Percentiles rank a stretch among this genome's conserved stretches.
Evolutionary conservation across 805 yeast species (phyloP).

Genomic region (Saturnispora sekii): DNA sequence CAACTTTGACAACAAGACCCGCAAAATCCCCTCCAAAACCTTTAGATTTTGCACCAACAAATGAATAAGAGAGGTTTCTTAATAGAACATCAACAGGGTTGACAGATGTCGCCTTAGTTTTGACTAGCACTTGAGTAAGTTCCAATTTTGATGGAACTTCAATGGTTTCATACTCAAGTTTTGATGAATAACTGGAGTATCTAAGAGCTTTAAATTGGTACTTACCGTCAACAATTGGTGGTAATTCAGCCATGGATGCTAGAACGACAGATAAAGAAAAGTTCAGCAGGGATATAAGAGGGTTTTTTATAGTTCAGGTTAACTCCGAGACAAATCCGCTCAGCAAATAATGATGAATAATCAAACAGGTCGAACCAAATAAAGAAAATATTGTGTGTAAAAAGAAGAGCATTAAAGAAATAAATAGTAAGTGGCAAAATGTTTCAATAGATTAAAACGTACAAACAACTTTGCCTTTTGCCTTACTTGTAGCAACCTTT

Average conservation of each 20-base stretch:
- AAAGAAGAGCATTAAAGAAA: too few relatives aligned
- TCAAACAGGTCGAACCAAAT: too few relatives aligned
- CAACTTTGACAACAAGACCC: constrained; percentile 18
- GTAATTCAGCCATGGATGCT: neutral
- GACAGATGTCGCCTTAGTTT: constrained; percentile 14
- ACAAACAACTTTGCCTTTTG: constrained; percentile 59
- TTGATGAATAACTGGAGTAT: constrained; percentile 10
- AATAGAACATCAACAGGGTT: constrained; percentile 19
- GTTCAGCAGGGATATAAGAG: too few relatives aligned
- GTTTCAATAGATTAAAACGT: neutral
- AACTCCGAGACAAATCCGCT: neutral
- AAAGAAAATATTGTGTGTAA: too few relatives aligned
- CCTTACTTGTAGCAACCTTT: constrained; percentile 34
- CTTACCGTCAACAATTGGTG: constrained; percentile 8
- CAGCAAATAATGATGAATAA: too few relatives aligned
- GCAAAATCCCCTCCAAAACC: constrained; percentile 20
- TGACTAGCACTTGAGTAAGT: constrained; percentile 14
- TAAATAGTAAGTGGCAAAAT: too few relatives aligned
- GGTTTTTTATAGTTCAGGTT: neutral
- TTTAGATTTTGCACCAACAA: constrained; percentile 11
- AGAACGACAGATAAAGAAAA: too few relatives aligned
- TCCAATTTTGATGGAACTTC: constrained; percentile 9
- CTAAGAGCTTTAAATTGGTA: constrained; percentile 13
- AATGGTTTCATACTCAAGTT: constrained; percentile 7
- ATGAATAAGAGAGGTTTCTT: constrained; percentile 5